Percentiles rank a stretch among this genome's conserved stretches.
These are phyloP conservation scores for Hyaloscypha variabilis DNA, from an alignment of 495 filamentous ascomycete genomes.

Conservation along the genomic window DNA sequence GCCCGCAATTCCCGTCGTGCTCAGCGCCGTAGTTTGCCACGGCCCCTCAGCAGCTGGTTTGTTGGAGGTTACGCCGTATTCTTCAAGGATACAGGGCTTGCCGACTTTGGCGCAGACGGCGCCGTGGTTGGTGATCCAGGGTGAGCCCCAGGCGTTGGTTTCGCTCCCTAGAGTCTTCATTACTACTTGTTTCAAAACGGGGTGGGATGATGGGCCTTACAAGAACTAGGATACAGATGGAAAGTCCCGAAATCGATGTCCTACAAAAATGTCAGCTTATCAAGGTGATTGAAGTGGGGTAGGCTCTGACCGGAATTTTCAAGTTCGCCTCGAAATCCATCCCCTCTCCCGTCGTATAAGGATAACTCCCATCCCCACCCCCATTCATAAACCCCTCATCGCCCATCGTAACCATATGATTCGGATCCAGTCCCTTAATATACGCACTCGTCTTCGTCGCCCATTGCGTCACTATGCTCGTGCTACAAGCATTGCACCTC, in stretches of 20 bases:
- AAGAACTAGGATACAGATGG: conserved; percentile 59
- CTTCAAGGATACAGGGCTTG: conserved; percentile 67
- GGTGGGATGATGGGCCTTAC: conserved; percentile 25
- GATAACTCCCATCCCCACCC: conserved; percentile 50
- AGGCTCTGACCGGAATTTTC: conserved; percentile 26
- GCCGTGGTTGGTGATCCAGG: conserved; percentile 62
- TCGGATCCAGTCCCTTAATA: conserved; percentile 64
- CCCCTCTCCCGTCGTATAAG: conserved; percentile 57
- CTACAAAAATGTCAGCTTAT: neutral
- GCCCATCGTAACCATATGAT: conserved; percentile 70
- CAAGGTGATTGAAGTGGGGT: neutral
- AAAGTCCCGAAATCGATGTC: conserved; percentile 66
- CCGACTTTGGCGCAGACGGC: conserved; percentile 51
- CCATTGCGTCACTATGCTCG: conserved; percentile 64
- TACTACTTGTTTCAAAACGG: neutral
- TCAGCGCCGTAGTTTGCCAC: conserved; percentile 58
- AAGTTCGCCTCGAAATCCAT: conserved; percentile 62
- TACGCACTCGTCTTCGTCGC: conserved; percentile 58
- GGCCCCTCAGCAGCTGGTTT: conserved; percentile 47
- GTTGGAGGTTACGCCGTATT: conserved; percentile 53
- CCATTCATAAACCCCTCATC: conserved; percentile 54
- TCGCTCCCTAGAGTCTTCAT: conserved; percentile 29
- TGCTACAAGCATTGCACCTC: conserved; percentile 62
- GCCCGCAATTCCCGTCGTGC: conserved; percentile 47
- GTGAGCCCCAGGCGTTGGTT: conserved; percentile 44